Evolutionary conservation across 2,329 filamentous ascomycete species (phyloP).

Genomic region (Sordariomycetes sp.): DNA sequence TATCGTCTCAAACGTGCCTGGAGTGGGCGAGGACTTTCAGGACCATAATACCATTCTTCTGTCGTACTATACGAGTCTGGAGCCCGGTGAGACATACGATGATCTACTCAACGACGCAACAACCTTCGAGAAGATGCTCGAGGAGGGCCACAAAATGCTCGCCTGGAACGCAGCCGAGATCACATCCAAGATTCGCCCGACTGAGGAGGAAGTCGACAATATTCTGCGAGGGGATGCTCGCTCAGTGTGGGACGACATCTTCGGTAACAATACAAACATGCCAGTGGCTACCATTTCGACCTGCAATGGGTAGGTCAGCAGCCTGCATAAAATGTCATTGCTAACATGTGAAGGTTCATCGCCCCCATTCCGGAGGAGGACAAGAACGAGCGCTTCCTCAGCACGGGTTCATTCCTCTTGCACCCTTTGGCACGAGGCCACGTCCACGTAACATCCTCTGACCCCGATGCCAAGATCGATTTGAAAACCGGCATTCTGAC

Average conservation of each 20-base stretch:
- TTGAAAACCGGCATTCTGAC: conserved; percentile 47
- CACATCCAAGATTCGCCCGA: conserved; percentile 44
- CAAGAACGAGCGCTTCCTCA: conserved; percentile 42
- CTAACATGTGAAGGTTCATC: too few species aligned
- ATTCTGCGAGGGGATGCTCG: conserved; percentile 43
- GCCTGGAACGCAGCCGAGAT: conserved; percentile 51
- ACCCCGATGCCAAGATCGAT: conserved; percentile 30
- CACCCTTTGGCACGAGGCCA: conserved; percentile 53
- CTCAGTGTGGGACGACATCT: conserved; percentile 48
- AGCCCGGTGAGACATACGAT: background rate
- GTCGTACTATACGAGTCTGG: background rate
- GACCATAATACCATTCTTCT: conserved; percentile 36
- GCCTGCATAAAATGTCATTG: too few species aligned
- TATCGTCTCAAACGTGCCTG: conserved; percentile 7
- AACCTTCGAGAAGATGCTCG: conserved; percentile 4
- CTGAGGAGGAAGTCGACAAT: conserved; percentile 37
- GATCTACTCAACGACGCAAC: background rate
- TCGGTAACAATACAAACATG: conserved; percentile 28
- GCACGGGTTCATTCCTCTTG: conserved; percentile 37
- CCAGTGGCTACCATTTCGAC: conserved; percentile 34
- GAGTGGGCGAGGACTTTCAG: conserved; percentile 17
- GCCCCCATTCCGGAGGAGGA: too few species aligned
- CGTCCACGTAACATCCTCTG: conserved; percentile 43
- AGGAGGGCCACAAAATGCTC: conserved; percentile 34
- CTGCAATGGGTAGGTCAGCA: conserved; percentile 14